Evolutionary conservation across 2,329 filamentous ascomycete genomes (phyloP), one percentile per base, ranked within the genome.

Genomic region (Tolypocladium ovalisporum): DNA sequence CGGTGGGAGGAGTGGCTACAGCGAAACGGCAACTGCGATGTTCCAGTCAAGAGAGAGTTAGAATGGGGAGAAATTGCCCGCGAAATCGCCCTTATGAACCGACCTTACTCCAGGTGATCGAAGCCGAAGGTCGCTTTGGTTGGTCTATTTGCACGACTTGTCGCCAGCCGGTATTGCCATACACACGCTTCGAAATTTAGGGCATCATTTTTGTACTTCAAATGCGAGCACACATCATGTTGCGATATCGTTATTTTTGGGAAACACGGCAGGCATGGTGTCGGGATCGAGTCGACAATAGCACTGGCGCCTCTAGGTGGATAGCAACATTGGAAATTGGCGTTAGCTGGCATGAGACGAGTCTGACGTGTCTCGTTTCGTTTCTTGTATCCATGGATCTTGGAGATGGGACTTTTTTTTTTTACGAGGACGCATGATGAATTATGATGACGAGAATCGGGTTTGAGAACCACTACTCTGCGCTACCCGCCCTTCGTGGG

Each of bases 81-180:
- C 63, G 93, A 97, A 73, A 92, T 99, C 63, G 92, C 94, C 5
- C 78, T 93, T 34, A 95, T 99, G 90, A 99, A 99, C 69, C 86
- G 89, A 65, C 94, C 94, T 19, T 97, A 97, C 73, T 87, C 89
- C 22, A 79, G 88, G 71, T 89, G 66, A 72, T 22, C 32, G 56
- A 24, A 32, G 29, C 8, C 24, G 34, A 12, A n/a, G 9, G 13
- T 5, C 13, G 32, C 12, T 19, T 35, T 15, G n/a, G 24, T 17
- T 12, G 37, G 39, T 27, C 40, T 37, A 15, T 9, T 34, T 53
- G 27, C 24, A 29, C 24, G 44, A 17, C 27, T 15, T 27, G 3
- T 44, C 13, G 13, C 24, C 24, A 29, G 24, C 29, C 17, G 44
- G 44, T 10, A n/a, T 49, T 49, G 32, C 27, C 44, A 49, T 32